These are phyloP conservation scores for Stellera chamaejasme DNA, from an alignment of 345 rosid species.

Conservation along the genomic window DNA sequence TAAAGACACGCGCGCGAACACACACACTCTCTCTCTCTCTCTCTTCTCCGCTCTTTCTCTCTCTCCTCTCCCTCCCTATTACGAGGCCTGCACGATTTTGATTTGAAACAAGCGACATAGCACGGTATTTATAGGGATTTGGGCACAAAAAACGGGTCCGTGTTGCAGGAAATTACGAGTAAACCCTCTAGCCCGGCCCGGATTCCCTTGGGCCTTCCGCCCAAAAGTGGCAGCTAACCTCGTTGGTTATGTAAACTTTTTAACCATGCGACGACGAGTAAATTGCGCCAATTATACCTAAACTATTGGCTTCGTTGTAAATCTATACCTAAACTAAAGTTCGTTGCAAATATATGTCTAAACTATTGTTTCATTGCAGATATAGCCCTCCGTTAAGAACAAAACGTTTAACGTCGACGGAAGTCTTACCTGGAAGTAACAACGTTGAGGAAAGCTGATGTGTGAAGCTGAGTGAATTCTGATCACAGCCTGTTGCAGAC, in stretches of 20 bases:
- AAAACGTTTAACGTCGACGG: no score
- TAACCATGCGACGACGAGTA: constrained; percentile 9
- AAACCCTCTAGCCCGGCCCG: constrained; percentile 6
- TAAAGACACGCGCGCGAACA: no score
- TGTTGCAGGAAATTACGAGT: constrained; percentile 24
- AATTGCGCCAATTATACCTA: no score
- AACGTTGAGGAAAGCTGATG: no score
- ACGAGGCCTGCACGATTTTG: not conserved
- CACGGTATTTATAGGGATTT: constrained; percentile 27
- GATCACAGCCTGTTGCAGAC: no score
- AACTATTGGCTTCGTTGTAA: no score
- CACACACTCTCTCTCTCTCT: not conserved
- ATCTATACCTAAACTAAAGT: no score
- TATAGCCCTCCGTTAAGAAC: no score
- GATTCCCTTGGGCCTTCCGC: not conserved
- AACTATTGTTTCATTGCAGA: no score
- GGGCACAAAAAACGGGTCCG: constrained; percentile 5
- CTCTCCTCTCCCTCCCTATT: constrained; percentile 9
- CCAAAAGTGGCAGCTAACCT: constrained; percentile 22
- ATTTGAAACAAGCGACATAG: not conserved
- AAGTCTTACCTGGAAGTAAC: no score
- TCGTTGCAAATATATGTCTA: no score
- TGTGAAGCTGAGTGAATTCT: no score
- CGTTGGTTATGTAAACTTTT: not conserved
- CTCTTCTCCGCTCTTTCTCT: constrained; percentile 9